Evolutionary conservation across 345 rosid genomes (phyloP).

Genomic region (Syzygium oleosum): DNA sequence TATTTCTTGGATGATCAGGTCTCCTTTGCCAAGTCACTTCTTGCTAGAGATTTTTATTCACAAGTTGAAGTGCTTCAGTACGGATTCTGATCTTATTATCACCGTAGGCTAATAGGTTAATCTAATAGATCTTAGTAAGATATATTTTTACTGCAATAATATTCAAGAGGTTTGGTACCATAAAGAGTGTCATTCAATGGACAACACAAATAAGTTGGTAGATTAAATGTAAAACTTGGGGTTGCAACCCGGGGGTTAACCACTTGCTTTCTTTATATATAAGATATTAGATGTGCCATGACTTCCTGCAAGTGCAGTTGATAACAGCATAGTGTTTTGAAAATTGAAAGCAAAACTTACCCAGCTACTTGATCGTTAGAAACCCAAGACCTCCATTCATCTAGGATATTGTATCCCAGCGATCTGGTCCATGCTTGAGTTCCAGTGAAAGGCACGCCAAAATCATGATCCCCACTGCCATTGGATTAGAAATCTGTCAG

Average conservation of each 20-base stretch:
- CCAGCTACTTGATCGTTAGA: background rate
- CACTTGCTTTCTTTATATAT: background rate
- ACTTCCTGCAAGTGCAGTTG: too few species aligned
- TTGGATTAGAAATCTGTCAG: too few species aligned
- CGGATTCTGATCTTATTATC: background rate
- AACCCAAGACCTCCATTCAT: background rate
- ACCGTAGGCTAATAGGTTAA: background rate
- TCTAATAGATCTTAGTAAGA: background rate
- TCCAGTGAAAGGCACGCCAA: background rate
- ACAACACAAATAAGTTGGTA: background rate
- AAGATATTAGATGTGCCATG: background rate
- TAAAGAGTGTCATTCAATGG: background rate
- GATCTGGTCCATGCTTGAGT: background rate
- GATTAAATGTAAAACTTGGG: background rate
- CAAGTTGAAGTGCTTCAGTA: background rate
- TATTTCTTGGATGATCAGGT: background rate
- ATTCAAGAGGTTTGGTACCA: too few species aligned
- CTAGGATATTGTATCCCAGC: background rate
- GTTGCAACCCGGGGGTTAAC: background rate
- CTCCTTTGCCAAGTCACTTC: background rate
- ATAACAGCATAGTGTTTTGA: too few species aligned
- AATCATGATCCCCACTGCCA: too few species aligned
- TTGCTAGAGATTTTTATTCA: background rate
- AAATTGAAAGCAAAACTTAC: background rate
- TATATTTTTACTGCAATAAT: background rate